phyloP scores from a whole-genome alignment of 1,284 basidiomycete genomes.

The Abortiporus biennis region DNA sequence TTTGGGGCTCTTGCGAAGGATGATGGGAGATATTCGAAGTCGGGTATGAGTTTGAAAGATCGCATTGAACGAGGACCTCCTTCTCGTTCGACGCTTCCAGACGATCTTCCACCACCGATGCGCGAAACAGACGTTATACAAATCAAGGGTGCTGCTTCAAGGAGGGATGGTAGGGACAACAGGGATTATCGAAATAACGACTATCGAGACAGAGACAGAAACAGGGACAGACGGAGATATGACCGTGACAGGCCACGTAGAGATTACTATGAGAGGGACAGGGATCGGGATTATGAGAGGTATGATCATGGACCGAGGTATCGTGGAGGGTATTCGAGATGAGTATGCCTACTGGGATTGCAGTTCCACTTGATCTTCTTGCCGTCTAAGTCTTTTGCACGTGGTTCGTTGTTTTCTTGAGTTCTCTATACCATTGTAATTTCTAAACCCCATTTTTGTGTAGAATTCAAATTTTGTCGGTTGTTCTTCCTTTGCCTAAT shows the following conservation, averaged over 20 bases:
- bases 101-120: constrained; percentile 19
- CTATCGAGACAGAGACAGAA: constrained; percentile 11
- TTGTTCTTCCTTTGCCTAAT: no score
- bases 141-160: constrained; percentile 21
- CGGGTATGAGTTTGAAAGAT: constrained; percentile 13
- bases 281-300: constrained; percentile 13
- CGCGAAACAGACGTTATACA: constrained; percentile 25
- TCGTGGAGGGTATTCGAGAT: constrained; percentile 23
- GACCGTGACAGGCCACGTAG: no score
- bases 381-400: no score
- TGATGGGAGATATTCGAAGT: constrained; percentile 12
- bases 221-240: constrained; percentile 15
- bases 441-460: no score
- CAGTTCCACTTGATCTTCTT: no score
- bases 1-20: constrained; percentile 32
- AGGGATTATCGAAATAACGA: constrained; percentile 13
- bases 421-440: no score
- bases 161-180: constrained; percentile 8
- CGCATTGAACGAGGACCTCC: constrained; percentile 13
- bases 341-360: constrained; percentile 6
- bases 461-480: no score
- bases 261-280: constrained; percentile 7
- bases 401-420: no score
- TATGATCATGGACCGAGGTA: constrained; percentile 20
- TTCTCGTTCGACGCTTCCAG: constrained; percentile 15